A percentile compares a stretch with the other conserved stretches of the same genome.
phyloP scores from a whole-genome alignment of 495 filamentous ascomycete genomes.

The Aspergillus bridgeri region DNA sequence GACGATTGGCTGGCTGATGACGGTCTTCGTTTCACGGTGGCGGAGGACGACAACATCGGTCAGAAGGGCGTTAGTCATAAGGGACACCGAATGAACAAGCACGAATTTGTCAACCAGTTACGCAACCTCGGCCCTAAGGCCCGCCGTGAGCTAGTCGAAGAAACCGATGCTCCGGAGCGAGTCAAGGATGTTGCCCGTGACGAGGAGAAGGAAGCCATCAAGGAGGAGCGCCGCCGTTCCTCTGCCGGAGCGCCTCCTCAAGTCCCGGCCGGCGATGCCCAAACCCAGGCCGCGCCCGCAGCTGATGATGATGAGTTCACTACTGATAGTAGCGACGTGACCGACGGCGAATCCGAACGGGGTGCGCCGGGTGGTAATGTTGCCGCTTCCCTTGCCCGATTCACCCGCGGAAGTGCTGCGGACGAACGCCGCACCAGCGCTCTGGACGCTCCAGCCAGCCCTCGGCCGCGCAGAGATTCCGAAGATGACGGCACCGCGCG shows the following conservation, averaged over 20 bases:
- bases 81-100: slow-evolving; percentile 81
- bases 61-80: slow-evolving; percentile 35
- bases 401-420: slow-evolving; percentile 42
- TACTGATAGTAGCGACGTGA: slow-evolving; percentile 30
- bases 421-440: slow-evolving; percentile 46
- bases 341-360: slow-evolving; percentile 26
- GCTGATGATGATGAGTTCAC: slow-evolving; percentile 25
- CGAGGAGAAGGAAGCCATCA: slow-evolving; percentile 25
- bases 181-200: slow-evolving; percentile 53
- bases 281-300: slow-evolving; percentile 14
- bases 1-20: slow-evolving; percentile 61
- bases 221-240: slow-evolving; percentile 3
- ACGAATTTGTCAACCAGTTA: slow-evolving; percentile 85
- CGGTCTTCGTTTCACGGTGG: slow-evolving; percentile 82
- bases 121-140: slow-evolving; percentile 74
- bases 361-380: slow-evolving; percentile 45
- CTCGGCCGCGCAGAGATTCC: slow-evolving; percentile 43
- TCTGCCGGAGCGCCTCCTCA: neutral
- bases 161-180: slow-evolving; percentile 59
- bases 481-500: slow-evolving; percentile 59
- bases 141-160: slow-evolving; percentile 65
- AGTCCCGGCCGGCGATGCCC: neutral
- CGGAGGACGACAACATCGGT: slow-evolving; percentile 31
- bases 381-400: slow-evolving; percentile 40
- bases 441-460: slow-evolving; percentile 29